A percentile compares a stretch with the other conserved stretches of the same genome.
Evolutionary conservation across 805 yeast genomes (phyloP).

Genomic region (Wickerhamiella siamensis): DNA sequence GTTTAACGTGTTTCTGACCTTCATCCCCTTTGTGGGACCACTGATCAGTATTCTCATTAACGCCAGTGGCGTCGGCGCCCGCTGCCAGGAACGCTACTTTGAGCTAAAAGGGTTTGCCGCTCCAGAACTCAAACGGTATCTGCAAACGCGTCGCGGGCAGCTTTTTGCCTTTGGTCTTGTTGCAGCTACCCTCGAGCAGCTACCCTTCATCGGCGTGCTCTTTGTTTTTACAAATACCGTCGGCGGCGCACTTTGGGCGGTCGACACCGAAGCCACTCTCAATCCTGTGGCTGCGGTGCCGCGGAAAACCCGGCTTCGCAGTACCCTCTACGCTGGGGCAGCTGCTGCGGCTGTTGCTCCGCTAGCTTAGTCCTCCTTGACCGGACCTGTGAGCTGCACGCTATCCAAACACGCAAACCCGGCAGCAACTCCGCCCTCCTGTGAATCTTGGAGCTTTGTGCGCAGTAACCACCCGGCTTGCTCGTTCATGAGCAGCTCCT

Average conservation of each 20-base stretch:
- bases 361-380: not conserved
- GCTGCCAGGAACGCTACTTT: constrained; percentile 42
- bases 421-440: constrained; percentile 99
- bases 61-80: constrained; percentile 41
- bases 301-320: constrained; percentile 6
- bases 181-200: constrained; percentile 25
- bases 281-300: not conserved
- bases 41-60: constrained; percentile 34
- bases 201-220: constrained; percentile 25
- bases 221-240: constrained; percentile 26
- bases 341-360: not conserved
- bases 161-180: constrained; percentile 25
- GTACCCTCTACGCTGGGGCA: not conserved
- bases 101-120: constrained; percentile 37
- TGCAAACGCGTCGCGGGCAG: constrained; percentile 20
- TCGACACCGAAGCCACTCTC: constrained; percentile 17
- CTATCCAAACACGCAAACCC: constrained; percentile 94
- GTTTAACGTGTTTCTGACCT: constrained; percentile 28
- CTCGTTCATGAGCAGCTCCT: constrained; percentile 45
- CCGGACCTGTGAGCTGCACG: constrained; percentile 13
- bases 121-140: constrained; percentile 27
- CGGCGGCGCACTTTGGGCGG: constrained; percentile 29
- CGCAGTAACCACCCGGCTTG: constrained; percentile 77
- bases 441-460: constrained; percentile 71
- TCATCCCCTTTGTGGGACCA: constrained; percentile 49